Base-by-base conservation (phyloP, 176 grass and related monocot species). In the Bolboschoenus planiculmis region DNA sequence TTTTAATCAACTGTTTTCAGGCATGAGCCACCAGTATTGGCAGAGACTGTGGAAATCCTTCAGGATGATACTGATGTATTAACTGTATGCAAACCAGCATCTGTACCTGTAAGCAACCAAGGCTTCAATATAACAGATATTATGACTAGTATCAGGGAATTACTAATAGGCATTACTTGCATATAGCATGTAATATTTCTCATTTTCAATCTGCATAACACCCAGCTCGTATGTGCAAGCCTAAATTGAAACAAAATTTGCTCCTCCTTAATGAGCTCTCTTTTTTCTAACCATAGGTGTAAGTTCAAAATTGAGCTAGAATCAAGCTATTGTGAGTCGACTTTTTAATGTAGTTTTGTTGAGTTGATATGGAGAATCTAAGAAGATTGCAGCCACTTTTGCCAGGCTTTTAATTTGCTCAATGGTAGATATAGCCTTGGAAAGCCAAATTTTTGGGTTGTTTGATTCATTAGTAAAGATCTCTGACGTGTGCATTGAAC, bases 41-140 rank as follows among this genome's bases (percentile, higher is more conserved):
- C 78, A 85, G 92, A 81, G 54, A 81, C 92, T 85, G 91, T 98
- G 80, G 31, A 70, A 87, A 87, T 98, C 80, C 85, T 98, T 76
- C 75, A 95, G 78, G 91, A 98, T 84, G 92, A 93, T 88, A 27
- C 24, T 91, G 95, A 98, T 78, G 86, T 98, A 23, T 74, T 98
- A 84, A 98, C 92, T 46, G 86, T 98, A 82, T 95, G 84, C 79
- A 98, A 98, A 83, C 92, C 92, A 60, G 95, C 92, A 88, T 95
- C 95, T 83, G 84, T 95, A 85, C 92, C 95, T 30, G 95, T 93
- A 91, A 93, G 95, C 76, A 78, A 21, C 13, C 10, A 70, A 21
- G 23, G 33, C 33, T 76, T 76, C 36, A 76, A 76, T 13, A 2
- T 26, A 21, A 31, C 14, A 76, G 24, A 76, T 76, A 43, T 60